These are phyloP conservation scores for Boletus huronensis DNA, from an alignment of 768 basidiomycete species.

Conservation along the genomic window DNA sequence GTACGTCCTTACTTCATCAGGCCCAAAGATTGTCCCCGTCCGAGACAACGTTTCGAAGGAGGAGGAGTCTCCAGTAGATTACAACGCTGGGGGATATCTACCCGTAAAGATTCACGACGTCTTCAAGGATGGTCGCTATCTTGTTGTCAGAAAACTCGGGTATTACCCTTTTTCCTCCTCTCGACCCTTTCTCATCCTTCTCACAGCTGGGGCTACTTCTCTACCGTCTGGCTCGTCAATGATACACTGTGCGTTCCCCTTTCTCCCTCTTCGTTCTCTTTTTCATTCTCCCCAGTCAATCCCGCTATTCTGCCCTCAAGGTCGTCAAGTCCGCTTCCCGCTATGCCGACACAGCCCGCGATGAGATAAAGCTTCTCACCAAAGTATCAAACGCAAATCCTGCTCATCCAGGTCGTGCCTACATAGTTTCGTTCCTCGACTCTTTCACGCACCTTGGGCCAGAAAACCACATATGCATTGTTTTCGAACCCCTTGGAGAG, in stretches of 20 bases:
- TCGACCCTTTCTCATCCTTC: conserved; percentile 7
- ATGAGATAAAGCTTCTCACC: conserved; percentile 90
- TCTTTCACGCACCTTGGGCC: conserved; percentile 77
- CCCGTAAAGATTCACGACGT: conserved; percentile 76
- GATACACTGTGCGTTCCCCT: conserved; percentile 59
- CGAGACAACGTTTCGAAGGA: conserved; percentile 64
- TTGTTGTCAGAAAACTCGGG: conserved; percentile 88
- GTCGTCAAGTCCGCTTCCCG: conserved; percentile 93
- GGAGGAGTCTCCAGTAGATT: conserved; percentile 82
- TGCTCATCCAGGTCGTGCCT: conserved; percentile 71
- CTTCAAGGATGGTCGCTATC: conserved; percentile 83
- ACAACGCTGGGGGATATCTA: conserved; percentile 79
- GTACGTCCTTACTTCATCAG: conserved; percentile 65
- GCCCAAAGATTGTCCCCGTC: conserved; percentile 69
- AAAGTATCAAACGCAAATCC: conserved; percentile 69
- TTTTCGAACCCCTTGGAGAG: conserved; percentile 84
- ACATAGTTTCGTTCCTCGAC: conserved; percentile 88
- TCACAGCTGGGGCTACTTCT: conserved; percentile 89
- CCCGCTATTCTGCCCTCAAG: conserved; percentile 85
- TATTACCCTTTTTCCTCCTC: conserved; percentile 30
- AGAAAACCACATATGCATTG: conserved; percentile 85
- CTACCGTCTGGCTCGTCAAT: conserved; percentile 89
- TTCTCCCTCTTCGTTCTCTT: conserved; percentile 3
- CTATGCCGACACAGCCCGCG: conserved; percentile 94
- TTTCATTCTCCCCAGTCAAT: conserved; percentile 43